phyloP scores from a whole-genome alignment of 1,284 basidiomycete species.

The Caloboletus firmus region DNA sequence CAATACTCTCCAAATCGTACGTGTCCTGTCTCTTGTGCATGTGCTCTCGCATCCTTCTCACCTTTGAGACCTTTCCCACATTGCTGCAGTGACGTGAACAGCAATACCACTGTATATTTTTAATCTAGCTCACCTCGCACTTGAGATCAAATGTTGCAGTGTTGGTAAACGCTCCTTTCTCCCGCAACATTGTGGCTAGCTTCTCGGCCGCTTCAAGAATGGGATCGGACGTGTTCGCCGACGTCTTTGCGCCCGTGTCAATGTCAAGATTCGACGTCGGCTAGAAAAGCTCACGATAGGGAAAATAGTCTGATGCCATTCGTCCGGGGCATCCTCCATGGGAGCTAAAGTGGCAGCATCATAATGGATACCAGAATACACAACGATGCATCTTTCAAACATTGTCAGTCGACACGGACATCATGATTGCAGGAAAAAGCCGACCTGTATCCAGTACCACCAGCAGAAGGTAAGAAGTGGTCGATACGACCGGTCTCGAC shows the following conservation, averaged over 20 bases:
- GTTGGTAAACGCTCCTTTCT: conserved; percentile 84
- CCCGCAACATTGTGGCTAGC: conserved; percentile 70
- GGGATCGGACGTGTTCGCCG: conserved; percentile 46
- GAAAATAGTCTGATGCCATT: conserved; percentile 89
- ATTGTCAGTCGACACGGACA: conserved; percentile 2
- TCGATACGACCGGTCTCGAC: conserved; percentile 91
- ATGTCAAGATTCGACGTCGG: conserved; percentile 8
- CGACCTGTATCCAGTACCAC: conserved; percentile 38
- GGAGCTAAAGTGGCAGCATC: conserved; percentile 87
- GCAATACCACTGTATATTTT: conserved; percentile 1
- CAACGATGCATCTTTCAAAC: conserved; percentile 57
- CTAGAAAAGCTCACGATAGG: conserved; percentile 46
- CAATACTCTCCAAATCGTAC: conserved; percentile 86
- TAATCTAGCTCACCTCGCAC: conserved; percentile 60
- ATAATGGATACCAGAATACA: conserved; percentile 95
- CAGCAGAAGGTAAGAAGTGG: conserved; percentile 52
- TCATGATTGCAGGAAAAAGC: neutral
- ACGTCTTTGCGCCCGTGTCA: conserved; percentile 27
- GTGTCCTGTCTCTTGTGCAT: conserved; percentile 87
- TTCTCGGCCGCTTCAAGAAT: conserved; percentile 67
- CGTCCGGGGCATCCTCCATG: conserved; percentile 65
- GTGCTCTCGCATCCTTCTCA: conserved; percentile 87
- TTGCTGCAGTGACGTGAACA: conserved; percentile 47
- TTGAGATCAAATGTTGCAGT: conserved; percentile 86
- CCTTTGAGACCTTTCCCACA: conserved; percentile 83